Percentiles rank a stretch among this genome's conserved stretches.
These are phyloP conservation scores for Epichloe brachyelytri DNA, from an alignment of 2,329 filamentous ascomycete genomes.

Conservation along the genomic window DNA sequence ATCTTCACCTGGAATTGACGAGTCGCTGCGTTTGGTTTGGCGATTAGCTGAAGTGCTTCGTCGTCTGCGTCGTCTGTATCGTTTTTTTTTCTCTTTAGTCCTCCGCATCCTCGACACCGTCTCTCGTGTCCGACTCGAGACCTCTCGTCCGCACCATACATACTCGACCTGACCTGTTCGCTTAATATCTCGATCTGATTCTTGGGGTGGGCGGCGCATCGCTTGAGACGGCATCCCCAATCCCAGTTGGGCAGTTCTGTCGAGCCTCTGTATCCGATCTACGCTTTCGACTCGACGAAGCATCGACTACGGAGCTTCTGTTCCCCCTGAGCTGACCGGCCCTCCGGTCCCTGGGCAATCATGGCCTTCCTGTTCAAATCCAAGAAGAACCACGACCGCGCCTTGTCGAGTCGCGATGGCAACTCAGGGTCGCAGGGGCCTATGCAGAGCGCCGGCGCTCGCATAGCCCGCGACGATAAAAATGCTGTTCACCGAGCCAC, in stretches of 20 bases:
- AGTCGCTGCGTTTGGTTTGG: slow-evolving; percentile 2
- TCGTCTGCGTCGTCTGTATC: neutral
- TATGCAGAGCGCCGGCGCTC: slow-evolving; percentile 34
- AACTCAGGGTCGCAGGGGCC: slow-evolving; percentile 34
- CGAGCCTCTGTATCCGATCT: neutral
- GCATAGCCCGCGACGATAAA: slow-evolving; percentile 41
- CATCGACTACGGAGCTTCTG: neutral
- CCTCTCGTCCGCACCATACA: neutral
- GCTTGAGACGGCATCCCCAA: neutral
- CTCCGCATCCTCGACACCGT: slow-evolving; percentile 4
- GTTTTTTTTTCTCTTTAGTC: neutral
- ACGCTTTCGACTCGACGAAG: neutral
- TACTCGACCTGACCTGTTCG: neutral
- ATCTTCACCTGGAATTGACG: slow-evolving; percentile 11
- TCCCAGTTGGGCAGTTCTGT: neutral
- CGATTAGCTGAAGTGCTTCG: neutral
- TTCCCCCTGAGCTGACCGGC: slow-evolving; percentile 14
- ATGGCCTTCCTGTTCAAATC: slow-evolving; percentile 80
- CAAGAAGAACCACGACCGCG: slow-evolving; percentile 60
- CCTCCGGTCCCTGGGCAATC: slow-evolving; percentile 29
- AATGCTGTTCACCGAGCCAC: slow-evolving; percentile 45
- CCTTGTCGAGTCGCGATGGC: slow-evolving; percentile 41
- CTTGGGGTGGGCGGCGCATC: neutral
- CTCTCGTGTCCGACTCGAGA: neutral
- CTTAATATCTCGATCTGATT: neutral